Evolutionary conservation across 805 yeast genomes (phyloP), one percentile per base, ranked within the genome.

Genomic region (Ogataea wickerhamii): DNA sequence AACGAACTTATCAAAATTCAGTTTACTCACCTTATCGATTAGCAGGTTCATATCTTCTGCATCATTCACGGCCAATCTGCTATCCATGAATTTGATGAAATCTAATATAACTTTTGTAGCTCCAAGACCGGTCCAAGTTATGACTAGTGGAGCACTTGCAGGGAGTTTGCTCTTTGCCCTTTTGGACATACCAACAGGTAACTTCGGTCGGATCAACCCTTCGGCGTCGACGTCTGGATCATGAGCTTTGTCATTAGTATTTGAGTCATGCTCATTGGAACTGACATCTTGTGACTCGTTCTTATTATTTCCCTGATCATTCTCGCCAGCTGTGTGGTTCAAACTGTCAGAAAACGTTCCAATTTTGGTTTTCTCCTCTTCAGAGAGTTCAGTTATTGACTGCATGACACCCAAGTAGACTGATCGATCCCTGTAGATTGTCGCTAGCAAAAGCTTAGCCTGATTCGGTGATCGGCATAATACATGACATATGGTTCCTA

Each of bases 171-270:
- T 73, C 31, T 67, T 70, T 2, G 82, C 78, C 34, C 66, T 73
- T 13, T 53, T 49, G 0, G 85, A 74, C 85, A 80, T 78, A 3
- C 87, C 86, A 1, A 68, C 56, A 4, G 82, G 82, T 10, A 68
- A 70, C 18, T 56, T 64, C 5, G 84, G 78, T 37, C 74, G 56
- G 25, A 64, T 49, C 34, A 76, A 55, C 25, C 67, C 70, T 25
- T 66, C n/a, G 16, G 7, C n/a, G 17, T 26, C 29, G 7, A 12
- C 16, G 7, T 10, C 8, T 6, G 29, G 7, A 8, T 10, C 11
- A 10, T 11, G 7, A 12, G 7, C 16, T 12, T 6, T 14, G 8
- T 11, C 14, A 12, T 11, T 26, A 11, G 7, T 14, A 26, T 11
- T 11, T 7, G n/a, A 11, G 11, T 26, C 29, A 11, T 26, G 14